A percentile compares a stretch with the other conserved stretches of the same genome.
phyloP scores from a whole-genome alignment of 805 yeast genomes.

The Lipomyces oligophaga region DNA sequence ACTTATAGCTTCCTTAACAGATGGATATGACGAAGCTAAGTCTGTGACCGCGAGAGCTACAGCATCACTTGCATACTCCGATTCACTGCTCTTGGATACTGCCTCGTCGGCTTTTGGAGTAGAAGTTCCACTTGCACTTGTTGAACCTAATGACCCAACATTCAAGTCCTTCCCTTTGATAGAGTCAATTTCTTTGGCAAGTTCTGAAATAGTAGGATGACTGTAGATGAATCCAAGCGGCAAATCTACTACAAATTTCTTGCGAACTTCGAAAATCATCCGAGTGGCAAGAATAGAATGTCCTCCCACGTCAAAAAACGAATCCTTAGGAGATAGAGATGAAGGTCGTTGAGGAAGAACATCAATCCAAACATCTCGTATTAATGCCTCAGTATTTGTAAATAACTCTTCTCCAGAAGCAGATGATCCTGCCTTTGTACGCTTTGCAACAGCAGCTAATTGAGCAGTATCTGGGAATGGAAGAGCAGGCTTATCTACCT shows the following conservation, averaged over 20 bases:
- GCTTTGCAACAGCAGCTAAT: constrained; percentile 66
- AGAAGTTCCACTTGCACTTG: not conserved
- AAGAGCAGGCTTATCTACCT: constrained; percentile 93
- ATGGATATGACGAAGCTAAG: constrained; percentile 45
- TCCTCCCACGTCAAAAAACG: constrained; percentile 96
- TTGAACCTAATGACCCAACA: not conserved
- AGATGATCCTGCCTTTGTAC: constrained; percentile 38
- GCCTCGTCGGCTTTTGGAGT: constrained; percentile 1
- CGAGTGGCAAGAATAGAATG: constrained; percentile 95
- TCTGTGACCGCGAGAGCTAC: constrained; percentile 42
- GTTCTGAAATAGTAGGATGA: constrained; percentile 75
- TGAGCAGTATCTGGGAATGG: constrained; percentile 93
- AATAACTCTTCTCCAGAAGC: constrained; percentile 50
- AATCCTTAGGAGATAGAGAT: constrained; percentile 68
- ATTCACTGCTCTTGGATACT: constrained; percentile 29
- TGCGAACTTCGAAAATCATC: constrained; percentile 90
- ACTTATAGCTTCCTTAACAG: constrained; percentile 43
- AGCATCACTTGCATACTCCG: constrained; percentile 74
- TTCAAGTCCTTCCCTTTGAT: constrained; percentile 48
- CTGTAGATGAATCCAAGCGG: constrained; percentile 90
- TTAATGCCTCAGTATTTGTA: constrained; percentile 58
- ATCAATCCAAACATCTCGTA: constrained; percentile 79
- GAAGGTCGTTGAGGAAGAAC: constrained; percentile 85
- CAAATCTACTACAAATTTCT: constrained; percentile 68
- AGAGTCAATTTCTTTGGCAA: constrained; percentile 68